These are phyloP conservation scores for Hericium erinaceus DNA, from an alignment of 768 basidiomycete genomes.

Conservation along the genomic window DNA sequence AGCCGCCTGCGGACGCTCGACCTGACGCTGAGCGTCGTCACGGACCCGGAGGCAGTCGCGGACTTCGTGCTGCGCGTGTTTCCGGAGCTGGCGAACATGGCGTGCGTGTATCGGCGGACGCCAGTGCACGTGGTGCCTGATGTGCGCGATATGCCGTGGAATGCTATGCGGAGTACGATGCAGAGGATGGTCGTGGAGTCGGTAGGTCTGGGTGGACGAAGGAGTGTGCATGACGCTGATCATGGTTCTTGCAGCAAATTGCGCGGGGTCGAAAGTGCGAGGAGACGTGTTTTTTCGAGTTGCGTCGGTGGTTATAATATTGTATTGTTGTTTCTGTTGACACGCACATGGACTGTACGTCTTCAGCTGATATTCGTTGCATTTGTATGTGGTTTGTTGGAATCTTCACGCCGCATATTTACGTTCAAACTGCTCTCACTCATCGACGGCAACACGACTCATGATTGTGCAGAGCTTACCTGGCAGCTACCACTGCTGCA, in stretches of 20 bases:
- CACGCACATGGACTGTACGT: too few species aligned
- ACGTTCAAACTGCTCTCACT: too few species aligned
- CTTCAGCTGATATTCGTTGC: too few species aligned
- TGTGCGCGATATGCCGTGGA: background rate
- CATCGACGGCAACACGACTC: too few species aligned
- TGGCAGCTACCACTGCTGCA: too few species aligned
- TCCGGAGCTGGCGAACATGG: background rate
- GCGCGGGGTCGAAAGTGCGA: background rate
- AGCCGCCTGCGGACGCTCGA: background rate
- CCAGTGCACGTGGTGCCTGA: background rate
- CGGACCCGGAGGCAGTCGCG: background rate
- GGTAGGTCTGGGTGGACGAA: background rate
- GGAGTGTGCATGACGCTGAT: background rate
- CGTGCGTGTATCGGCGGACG: background rate
- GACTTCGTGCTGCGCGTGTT: background rate
- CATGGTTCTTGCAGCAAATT: background rate
- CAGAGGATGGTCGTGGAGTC: background rate
- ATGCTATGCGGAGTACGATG: background rate
- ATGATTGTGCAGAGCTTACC: too few species aligned
- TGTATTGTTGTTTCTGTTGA: too few species aligned
- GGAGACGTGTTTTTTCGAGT: background rate
- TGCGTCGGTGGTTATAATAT: too few species aligned
- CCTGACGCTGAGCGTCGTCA: background rate
- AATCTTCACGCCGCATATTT: too few species aligned
- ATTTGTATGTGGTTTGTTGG: too few species aligned